phyloP scores from a whole-genome alignment of 192 early-diverging fungal species.

The Gigaspora rosea region DNA sequence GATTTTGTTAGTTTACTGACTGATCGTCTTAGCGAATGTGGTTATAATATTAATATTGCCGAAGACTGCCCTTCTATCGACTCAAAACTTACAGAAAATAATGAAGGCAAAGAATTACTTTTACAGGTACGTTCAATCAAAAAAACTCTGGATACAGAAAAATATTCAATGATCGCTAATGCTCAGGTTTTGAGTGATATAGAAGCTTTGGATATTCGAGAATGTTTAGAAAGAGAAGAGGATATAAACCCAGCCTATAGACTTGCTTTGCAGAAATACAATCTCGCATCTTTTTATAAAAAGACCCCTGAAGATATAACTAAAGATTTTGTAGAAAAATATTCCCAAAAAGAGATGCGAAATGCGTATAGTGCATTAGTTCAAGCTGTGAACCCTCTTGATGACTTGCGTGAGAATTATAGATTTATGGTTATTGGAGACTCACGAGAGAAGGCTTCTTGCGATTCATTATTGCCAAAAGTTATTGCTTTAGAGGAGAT shows the following conservation, averaged over 20 bases:
- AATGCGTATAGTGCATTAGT: not conserved
- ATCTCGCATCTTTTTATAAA: not conserved
- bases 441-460: not conserved
- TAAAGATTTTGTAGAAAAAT: not conserved
- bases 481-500: slow-evolving; percentile 11
- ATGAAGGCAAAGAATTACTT: slow-evolving; percentile 8
- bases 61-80: slow-evolving; percentile 1
- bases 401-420: not conserved
- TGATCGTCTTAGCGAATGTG: not conserved
- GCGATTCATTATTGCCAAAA: not conserved
- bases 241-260: not conserved
- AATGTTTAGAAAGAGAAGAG: not conserved
- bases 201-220: not conserved
- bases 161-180: slow-evolving; percentile 12
- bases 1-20: slow-evolving; percentile 16
- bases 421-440: not conserved
- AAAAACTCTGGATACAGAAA: not conserved
- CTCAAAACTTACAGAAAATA: not conserved
- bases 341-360: not conserved
- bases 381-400: not conserved
- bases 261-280: not conserved
- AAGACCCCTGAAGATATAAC: not conserved
- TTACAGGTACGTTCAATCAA: not conserved
- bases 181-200: not conserved
- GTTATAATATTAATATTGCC: slow-evolving; percentile 2